Conservation (phyloP, 1,139 yeast species). For the Candida labiduridarum region DNA sequence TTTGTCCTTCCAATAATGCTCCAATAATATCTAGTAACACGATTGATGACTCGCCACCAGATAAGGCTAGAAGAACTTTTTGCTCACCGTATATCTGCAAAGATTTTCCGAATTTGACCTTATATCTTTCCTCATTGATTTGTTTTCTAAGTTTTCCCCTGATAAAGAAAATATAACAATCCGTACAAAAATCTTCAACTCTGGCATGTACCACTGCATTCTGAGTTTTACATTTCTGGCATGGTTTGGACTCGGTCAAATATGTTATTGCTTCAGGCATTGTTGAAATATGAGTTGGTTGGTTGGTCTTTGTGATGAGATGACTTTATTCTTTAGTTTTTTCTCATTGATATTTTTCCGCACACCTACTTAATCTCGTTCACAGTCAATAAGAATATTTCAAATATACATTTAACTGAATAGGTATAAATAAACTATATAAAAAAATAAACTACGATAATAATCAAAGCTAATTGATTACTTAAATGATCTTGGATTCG, state of each 20-base stretch:
- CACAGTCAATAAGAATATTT: not conserved
- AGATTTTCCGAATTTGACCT: slow-evolving; percentile 57
- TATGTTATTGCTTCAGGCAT: slow-evolving; percentile 21
- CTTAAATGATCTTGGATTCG: slow-evolving; percentile 46
- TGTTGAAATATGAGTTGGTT: not conserved
- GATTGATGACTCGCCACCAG: slow-evolving; percentile 68
- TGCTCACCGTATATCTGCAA: slow-evolving; percentile 34
- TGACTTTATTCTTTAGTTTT: slow-evolving; percentile 6
- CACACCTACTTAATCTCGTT: not conserved
- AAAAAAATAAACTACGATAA: not conserved
- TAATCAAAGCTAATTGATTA: slow-evolving; percentile 16
- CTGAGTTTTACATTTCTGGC: slow-evolving; percentile 56
- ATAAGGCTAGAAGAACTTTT: slow-evolving; percentile 58
- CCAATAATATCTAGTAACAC: slow-evolving; percentile 68
- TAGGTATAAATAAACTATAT: slow-evolving; percentile 2
- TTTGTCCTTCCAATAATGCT: slow-evolving; percentile 64
- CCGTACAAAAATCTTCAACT: slow-evolving; percentile 68
- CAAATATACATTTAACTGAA: not conserved
- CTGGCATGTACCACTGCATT: slow-evolving; percentile 57
- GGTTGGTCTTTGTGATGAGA: not conserved
- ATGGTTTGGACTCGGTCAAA: slow-evolving; percentile 19
- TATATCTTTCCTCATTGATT: slow-evolving; percentile 69
- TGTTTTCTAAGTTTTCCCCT: slow-evolving; percentile 79
- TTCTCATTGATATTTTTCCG: not conserved
- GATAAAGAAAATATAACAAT: slow-evolving; percentile 74